Conservation (phyloP, 139 green algal genomes). For the Chlamydomonas asymmetrica region DNA sequence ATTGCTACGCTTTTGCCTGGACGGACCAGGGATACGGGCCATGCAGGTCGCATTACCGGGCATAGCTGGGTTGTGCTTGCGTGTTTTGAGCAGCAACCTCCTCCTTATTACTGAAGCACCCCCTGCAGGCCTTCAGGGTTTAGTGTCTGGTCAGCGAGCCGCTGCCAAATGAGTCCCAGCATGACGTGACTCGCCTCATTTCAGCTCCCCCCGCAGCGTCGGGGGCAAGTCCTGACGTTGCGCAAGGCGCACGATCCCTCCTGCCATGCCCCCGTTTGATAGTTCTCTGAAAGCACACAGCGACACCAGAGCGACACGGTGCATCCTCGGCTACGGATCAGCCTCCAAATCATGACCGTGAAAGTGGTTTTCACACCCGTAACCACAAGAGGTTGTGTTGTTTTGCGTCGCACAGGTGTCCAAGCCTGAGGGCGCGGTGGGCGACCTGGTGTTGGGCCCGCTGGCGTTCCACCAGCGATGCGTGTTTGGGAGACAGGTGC, state of each 20-base stretch:
- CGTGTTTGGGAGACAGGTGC: conserved; percentile 55
- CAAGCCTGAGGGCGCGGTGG: conserved; percentile 61
- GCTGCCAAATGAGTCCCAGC: no score
- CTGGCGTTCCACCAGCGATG: conserved; percentile 53
- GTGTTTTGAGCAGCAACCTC: no score
- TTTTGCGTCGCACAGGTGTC: conserved; percentile 48
- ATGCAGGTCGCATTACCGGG: no score
- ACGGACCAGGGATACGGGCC: no score
- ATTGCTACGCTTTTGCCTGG: no score
- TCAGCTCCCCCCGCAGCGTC: no score
- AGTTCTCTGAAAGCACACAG: not conserved
- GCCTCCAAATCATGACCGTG: not conserved
- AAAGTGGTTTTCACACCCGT: no score
- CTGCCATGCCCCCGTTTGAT: not conserved
- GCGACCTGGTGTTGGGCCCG: conserved; percentile 55
- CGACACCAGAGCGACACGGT: not conserved
- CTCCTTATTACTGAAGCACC: no score
- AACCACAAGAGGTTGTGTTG: not conserved
- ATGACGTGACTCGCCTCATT: no score
- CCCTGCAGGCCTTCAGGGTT: no score
- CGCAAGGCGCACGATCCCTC: not conserved
- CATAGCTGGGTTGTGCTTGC: no score
- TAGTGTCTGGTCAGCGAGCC: no score
- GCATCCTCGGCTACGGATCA: not conserved
- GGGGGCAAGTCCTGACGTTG: conserved; percentile 1